Evolutionary conservation across 23 red algal species (phyloP), one percentile per base, ranked within the genome.

Genomic region (Gracilaria caudata): DNA sequence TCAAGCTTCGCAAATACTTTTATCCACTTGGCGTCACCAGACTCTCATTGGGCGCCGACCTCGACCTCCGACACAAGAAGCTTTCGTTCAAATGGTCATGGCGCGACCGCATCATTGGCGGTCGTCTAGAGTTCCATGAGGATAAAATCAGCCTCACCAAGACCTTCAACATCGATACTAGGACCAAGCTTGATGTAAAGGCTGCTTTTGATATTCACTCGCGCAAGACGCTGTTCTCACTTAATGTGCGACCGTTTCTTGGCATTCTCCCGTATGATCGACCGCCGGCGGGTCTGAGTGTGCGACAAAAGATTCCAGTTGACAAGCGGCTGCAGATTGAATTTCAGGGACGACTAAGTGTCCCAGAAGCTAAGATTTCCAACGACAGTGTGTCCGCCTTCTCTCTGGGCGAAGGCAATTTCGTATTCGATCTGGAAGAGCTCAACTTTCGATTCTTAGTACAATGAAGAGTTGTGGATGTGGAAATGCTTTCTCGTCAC

Each of bases 21-120:
- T 89, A 88, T 57, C 93, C 93, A 8, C 45, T 95, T 11, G 64
- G 64, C 46, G 55, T 95, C 2, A 95, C 93, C 2, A 66, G 82
- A 14, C 78, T 95, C 0, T 79, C 93, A 58, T 78, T 95, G n/a
- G 93, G 93, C 57, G 86, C 78, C 1, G 93, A 95, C 38, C 75
- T 90, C 76, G 85, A 95, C 76, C 55, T 88, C 12, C 76, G 77
- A 16, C 79, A 53, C 40, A 73, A 82, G 16, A 60, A 75, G 55
- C 70, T 85, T 41, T 78, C 78, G 25, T 84, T 86, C 56, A 78
- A 68, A 64, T 94, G 82, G 81, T 80, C 66, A 28, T 95, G 93
- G 93, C 74, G 73, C 20, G 93, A 95, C 46, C 93, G 93, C 43
- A 72, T 95, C 41, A 75, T 95, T 81, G 93, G 93, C 3, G 86